Conservation (phyloP, 1,284 basidiomycete genomes). For the Peniophora sp. region DNA sequence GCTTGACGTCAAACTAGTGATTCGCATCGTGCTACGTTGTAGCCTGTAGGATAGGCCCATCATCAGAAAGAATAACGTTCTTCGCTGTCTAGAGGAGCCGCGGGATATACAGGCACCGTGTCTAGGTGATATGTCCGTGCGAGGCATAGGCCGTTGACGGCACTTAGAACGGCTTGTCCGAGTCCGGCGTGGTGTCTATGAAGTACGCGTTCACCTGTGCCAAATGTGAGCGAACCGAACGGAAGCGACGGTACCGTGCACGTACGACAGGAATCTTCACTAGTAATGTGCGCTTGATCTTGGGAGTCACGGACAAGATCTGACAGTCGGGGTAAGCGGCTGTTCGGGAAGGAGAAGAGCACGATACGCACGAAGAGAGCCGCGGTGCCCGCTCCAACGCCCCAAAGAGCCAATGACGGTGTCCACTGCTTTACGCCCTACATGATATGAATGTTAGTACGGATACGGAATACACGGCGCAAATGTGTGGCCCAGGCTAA, state of each 20-base stretch:
- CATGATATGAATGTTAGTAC: no score
- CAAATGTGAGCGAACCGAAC: neutral
- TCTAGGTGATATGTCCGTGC: constrained; percentile 2
- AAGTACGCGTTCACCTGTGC: constrained; percentile 59
- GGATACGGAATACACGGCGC: no score
- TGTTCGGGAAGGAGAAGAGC: neutral
- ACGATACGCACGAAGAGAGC: constrained; percentile 51
- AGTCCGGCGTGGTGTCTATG: constrained; percentile 68
- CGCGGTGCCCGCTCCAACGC: constrained; percentile 54
- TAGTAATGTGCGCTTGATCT: constrained; percentile 33
- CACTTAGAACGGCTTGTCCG: constrained; percentile 72
- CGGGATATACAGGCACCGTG: no score
- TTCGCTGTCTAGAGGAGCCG: no score
- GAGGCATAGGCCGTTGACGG: constrained; percentile 1
- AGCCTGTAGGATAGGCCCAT: no score
- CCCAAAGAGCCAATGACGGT: constrained; percentile 58
- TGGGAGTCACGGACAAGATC: constrained; percentile 35
- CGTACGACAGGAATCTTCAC: constrained; percentile 35
- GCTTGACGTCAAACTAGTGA: neutral
- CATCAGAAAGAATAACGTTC: no score
- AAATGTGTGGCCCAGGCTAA: no score
- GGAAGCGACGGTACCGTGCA: constrained; percentile 3
- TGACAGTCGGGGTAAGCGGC: constrained; percentile 10
- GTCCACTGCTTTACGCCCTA: constrained; percentile 43
- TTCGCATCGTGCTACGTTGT: no score